Percentiles rank a stretch among this genome's conserved stretches.
Conservation (phyloP, 164 flowering plant species). For the Aristolochia californica region DNA sequence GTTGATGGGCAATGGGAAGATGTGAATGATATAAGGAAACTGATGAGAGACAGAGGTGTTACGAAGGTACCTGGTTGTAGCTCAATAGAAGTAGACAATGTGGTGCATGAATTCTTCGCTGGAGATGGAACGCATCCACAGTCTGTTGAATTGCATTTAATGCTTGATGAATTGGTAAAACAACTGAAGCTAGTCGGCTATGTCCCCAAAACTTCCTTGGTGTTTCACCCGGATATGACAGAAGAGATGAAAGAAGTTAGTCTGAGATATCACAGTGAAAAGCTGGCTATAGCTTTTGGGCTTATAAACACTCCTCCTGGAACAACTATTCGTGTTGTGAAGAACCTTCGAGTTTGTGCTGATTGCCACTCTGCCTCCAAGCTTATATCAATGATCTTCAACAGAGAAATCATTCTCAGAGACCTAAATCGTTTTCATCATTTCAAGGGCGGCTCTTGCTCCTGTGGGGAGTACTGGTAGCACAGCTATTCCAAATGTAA, state of each 20-base stretch:
- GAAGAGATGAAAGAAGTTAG: constrained; percentile 49
- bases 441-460: constrained; percentile 52
- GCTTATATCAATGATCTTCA: constrained; percentile 35
- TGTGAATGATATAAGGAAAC: constrained; percentile 34
- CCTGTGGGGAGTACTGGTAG: constrained; percentile 73
- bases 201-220: constrained; percentile 56
- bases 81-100: constrained; percentile 54
- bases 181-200: constrained; percentile 56
- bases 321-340: constrained; percentile 60
- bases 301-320: constrained; percentile 61
- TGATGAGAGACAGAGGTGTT: constrained; percentile 53
- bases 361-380: constrained; percentile 75
- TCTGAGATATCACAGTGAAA: constrained; percentile 65
- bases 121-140: constrained; percentile 42
- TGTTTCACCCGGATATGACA: constrained; percentile 41
- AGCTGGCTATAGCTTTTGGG: constrained; percentile 63
- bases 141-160: constrained; percentile 28
- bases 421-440: constrained; percentile 71
- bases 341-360: constrained; percentile 63
- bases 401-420: constrained; percentile 47
- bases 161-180: constrained; percentile 41
- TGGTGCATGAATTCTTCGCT: constrained; percentile 63
- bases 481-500: not conserved
- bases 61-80: constrained; percentile 68
- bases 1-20: constrained; percentile 61